Base-by-base conservation (phyloP, 768 basidiomycete species). In the Mycena haematopus region DNA sequence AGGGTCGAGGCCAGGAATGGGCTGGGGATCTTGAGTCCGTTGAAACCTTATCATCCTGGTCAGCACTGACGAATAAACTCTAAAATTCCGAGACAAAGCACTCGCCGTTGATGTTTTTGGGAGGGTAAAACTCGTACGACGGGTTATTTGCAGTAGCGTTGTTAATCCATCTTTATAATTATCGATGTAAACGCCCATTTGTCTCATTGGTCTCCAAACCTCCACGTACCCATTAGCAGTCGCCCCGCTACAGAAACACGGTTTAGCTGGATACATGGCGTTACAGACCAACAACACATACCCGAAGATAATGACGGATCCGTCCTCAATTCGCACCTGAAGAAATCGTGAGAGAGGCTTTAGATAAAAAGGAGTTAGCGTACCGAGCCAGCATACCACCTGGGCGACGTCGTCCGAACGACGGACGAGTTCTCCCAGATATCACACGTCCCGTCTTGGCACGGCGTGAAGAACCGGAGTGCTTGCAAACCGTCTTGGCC, bases 381-480 rank as follows among this genome's bases (percentile, higher is more conserved):
- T n/a, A 42, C 40, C 19, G 40, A 42, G n/a, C 1, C 17, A 6
- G 40, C 19, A n/a, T n/a, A 42, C 40, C 40, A 42, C 19, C 40
- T 5, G 19, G 40, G 19, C 19, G 40, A 42, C 1, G 40, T 42
- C 40, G n/a, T 19, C 5, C 19, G 40, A 6, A 42, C 7, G 40
- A 35, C 68, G 6, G 57, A 63, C 7, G 75, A 73, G 55, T 78
- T 72, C 51, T 80, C 79, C 33, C 76, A 71, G 17, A 80, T 50
- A 15, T 71, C 72, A 56, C 79, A 79, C 25, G 56, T 50, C 24
- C 54, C 51, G 65, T 79, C 73, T 40, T 67, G 62, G 62, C 79
- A 81, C 8, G 78, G 78, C 27, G 76, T 75, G 62, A 78, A 79
- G 5, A 80, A 47, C 45, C 79, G 71, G 24, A 79, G 65, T 31